Percentiles rank a stretch among this genome's conserved stretches.
These are phyloP conservation scores for Pelargonium fulgidum DNA, from an alignment of 441 rosid genomes.

Conservation along the genomic window DNA sequence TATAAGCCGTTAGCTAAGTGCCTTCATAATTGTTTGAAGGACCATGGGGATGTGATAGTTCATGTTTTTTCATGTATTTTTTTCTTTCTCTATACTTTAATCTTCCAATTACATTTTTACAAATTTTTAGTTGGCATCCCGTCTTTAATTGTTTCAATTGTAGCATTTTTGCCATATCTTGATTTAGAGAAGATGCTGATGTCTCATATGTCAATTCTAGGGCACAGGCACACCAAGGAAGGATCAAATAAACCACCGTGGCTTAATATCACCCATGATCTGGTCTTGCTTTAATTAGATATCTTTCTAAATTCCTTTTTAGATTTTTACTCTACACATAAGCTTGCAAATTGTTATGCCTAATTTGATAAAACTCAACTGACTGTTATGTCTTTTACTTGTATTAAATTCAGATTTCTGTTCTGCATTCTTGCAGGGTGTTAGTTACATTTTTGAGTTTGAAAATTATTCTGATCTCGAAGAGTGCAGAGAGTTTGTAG, in stretches of 20 bases:
- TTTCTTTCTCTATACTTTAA: not conserved
- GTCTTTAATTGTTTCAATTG: not conserved
- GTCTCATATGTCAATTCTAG: constrained; percentile 28
- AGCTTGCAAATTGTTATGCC: constrained; percentile 1
- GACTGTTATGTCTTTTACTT: not conserved
- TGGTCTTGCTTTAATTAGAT: constrained; percentile 31
- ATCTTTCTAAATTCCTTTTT: constrained; percentile 11
- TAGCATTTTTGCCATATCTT: not conserved
- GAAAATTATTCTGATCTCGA: constrained; percentile 68
- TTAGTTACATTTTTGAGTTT: constrained; percentile 71
- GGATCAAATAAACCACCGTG: constrained; percentile 76
- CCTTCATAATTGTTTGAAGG: not conserved
- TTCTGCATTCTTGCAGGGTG: constrained; percentile 43
- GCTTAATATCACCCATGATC: constrained; percentile 69
- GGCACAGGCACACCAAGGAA: constrained; percentile 67
- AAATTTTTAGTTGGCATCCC: not conserved
- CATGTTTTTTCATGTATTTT: not conserved
- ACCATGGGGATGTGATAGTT: not conserved
- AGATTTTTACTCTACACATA: not conserved
- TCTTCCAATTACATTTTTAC: not conserved
- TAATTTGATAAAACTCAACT: constrained; percentile 1
- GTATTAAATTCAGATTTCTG: constrained; percentile 1
- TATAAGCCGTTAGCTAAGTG: not conserved
- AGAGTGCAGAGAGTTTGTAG: constrained; percentile 63
- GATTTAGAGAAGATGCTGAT: not conserved